Evolutionary conservation across 352 stramenopile genomes (phyloP).

Genomic region (Phytophthora sp.): DNA sequence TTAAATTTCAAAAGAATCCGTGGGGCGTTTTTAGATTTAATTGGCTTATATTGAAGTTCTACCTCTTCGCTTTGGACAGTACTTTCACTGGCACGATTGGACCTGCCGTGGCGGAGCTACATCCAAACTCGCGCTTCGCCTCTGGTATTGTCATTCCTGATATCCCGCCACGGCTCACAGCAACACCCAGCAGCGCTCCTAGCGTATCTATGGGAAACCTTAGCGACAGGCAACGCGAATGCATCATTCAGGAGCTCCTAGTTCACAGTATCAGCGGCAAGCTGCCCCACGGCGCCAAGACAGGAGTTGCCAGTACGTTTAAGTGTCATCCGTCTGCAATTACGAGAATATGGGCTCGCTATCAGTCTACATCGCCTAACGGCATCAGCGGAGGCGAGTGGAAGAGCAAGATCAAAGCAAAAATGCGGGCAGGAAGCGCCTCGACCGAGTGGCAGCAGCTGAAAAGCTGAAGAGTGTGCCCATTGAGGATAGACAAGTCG

Average conservation of each 20-base stretch:
- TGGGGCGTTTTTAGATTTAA: neutral
- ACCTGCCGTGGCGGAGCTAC: neutral
- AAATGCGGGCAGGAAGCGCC: neutral
- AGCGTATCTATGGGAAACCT: neutral
- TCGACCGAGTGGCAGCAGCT: neutral
- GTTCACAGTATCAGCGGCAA: neutral
- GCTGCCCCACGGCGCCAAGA: neutral
- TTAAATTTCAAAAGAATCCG: neutral
- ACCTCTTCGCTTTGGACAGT: neutral
- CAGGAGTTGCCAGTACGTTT: neutral
- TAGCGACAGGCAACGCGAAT: neutral
- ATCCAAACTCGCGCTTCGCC: neutral
- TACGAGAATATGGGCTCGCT: neutral
- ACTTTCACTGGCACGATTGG: neutral
- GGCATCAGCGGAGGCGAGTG: constrained; percentile 1
- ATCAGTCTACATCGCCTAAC: neutral
- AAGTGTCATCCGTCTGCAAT: neutral
- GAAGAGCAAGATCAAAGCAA: constrained; percentile 4
- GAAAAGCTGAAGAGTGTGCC: neutral
- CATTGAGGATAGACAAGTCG: neutral
- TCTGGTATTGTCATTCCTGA: constrained; percentile 2
- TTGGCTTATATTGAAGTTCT: neutral
- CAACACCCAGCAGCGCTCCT: constrained; percentile 1
- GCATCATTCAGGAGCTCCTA: neutral
- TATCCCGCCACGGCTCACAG: neutral